Evolutionary conservation across 2,329 filamentous ascomycete genomes (phyloP).

Genomic region (Fusarium praegraminearum): DNA sequence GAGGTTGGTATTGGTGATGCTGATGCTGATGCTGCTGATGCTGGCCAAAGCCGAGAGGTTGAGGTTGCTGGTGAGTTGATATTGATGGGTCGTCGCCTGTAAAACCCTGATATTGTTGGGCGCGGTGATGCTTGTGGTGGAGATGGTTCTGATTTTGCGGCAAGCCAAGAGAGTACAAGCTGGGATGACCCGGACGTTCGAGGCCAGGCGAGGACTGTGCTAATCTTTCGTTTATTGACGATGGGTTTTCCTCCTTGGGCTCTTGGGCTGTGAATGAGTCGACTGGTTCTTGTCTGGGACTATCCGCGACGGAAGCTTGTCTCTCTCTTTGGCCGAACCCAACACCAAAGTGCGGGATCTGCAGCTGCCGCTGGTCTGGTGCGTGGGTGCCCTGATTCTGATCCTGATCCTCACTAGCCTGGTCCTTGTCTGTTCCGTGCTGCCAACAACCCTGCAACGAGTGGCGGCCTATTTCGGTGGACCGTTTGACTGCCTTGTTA

Average conservation of each 20-base stretch:
- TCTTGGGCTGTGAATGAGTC: conserved; percentile 9
- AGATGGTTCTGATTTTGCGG: conserved; percentile 38
- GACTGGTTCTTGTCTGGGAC: conserved; percentile 28
- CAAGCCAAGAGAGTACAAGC: conserved; percentile 36
- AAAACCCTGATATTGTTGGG: conserved; percentile 34
- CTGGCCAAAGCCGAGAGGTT: conserved; percentile 24
- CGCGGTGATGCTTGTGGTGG: conserved; percentile 22
- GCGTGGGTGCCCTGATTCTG: conserved; percentile 45
- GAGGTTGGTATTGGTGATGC: conserved; percentile 27
- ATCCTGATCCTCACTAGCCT: conserved; percentile 34
- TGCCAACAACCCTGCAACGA: conserved; percentile 38
- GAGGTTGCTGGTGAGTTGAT: conserved; percentile 28
- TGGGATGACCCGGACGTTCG: conserved; percentile 30
- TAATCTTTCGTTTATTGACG: conserved; percentile 28
- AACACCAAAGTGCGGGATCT: conserved; percentile 45
- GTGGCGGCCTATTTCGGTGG: conserved; percentile 44
- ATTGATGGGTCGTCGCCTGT: conserved; percentile 20
- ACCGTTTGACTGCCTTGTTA: conserved; percentile 43
- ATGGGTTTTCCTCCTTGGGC: conserved; percentile 23
- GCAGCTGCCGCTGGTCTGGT: conserved; percentile 43
- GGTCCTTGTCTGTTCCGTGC: conserved; percentile 34
- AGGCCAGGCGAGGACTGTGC: conserved; percentile 31
- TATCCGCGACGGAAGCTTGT: conserved; percentile 36
- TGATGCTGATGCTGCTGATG: conserved; percentile 23
- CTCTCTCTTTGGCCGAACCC: conserved; percentile 46